Conservation (phyloP, 73 alveolate genomes). For the Paramecium octaurelia region DNA sequence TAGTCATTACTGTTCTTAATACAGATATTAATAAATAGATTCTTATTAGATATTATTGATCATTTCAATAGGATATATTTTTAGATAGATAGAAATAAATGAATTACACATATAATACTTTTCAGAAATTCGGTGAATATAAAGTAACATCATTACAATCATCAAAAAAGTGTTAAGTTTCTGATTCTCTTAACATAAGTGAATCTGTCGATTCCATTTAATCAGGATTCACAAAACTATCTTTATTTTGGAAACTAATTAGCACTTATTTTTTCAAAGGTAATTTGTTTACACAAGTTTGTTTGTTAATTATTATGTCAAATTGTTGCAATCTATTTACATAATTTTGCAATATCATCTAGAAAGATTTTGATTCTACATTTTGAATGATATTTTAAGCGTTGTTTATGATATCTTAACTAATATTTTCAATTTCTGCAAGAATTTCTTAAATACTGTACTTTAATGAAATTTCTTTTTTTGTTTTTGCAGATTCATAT, state of each 20-base stretch:
- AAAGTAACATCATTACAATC: conserved; percentile 1
- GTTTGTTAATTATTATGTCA: neutral
- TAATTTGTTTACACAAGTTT: neutral
- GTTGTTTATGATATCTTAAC: neutral
- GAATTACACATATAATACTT: neutral
- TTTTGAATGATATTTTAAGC: neutral
- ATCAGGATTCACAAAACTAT: conserved; percentile 41
- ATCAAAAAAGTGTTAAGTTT: neutral
- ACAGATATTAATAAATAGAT: neutral
- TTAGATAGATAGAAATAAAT: neutral
- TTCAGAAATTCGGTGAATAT: conserved; percentile 30
- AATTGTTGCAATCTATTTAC: neutral
- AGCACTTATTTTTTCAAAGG: neutral
- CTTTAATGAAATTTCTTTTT: neutral
- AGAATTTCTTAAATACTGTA: neutral
- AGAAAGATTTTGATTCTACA: conserved; percentile 1
- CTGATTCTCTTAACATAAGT: neutral
- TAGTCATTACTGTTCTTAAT: neutral
- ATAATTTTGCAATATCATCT: conserved; percentile 12
- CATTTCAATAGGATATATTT: neutral
- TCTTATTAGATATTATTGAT: neutral
- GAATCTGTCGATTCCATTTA: conserved; percentile 14
- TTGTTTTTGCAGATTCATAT: neutral
- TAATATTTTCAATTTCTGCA: neutral
- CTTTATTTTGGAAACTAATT: conserved; percentile 27